Base-by-base conservation (phyloP, 805 yeast species). In the Komagataella mondaviorum region DNA sequence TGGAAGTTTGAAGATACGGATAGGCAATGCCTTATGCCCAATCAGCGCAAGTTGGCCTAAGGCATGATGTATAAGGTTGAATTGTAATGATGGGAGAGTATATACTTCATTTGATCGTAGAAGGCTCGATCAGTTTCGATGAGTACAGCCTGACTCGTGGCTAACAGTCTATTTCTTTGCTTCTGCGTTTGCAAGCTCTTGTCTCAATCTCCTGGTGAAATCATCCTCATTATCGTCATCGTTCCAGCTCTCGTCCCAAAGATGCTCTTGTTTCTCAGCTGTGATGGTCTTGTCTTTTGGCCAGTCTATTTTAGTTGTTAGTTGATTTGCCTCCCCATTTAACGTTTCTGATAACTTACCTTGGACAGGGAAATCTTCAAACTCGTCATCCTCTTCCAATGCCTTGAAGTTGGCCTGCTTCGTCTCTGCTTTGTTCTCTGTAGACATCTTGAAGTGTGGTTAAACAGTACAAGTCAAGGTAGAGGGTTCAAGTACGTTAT, bases 211-310 rank as follows among this genome's bases (percentile, higher is more conserved):
- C 55, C 75, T 76, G 46, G 93, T 80, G 68, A 91, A 93, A 57
- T 88, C 88, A 61, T 90, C 97, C 54, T 87, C 93, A 53, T 83
- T 86, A 60, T 90, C 96, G 55, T 89, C 96, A 64, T 91, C 95
- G 58, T 86, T 97, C 99, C 99, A 91, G 64, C 88, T 91, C 67
- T 90, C 96, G 59, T 90, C 96, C 97, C 98, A 90, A 50, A 90
- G 77, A 55, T 80, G 75, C 59, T 78, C 67, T 65, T 77, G 76
- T 56, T 77, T 72, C 57, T 72, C 70, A 59, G 75, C 63, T 54
- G 75, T 73, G 56, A 79, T 64, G 52, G 83, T 66, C 59, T 82
- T 73, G 52, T 73, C 65, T 44, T 72, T 75, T n/a, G 77, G 67
- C 96, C 96, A 89, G 58, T 84, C 81, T 69, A 49, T 2, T 16